Evolutionary conservation across 2,329 filamentous ascomycete genomes (phyloP), one percentile per base, ranked within the genome.

Genomic region (Cadophora luteo-olivacea): DNA sequence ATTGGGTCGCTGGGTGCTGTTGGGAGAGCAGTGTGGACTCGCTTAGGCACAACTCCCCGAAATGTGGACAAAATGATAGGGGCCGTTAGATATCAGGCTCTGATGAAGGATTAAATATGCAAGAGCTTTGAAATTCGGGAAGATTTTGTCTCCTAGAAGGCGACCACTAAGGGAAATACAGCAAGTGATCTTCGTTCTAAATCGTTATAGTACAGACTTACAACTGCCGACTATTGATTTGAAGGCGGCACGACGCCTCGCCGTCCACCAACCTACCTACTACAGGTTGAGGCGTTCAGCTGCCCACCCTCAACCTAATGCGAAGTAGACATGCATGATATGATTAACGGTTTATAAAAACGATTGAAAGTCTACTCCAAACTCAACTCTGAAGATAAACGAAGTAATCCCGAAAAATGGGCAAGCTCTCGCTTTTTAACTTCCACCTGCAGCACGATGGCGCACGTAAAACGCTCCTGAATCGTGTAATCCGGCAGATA

Each of bases 371-470:
- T 16, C 12, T 41, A 41, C 38, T 41, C 8, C 38, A 41, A 41
- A 16, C 38, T 41, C 38, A 41, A 16, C 38, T 41, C 7, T 16
- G 5, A 6, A 11, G 8, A 12, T 12, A 7, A 11, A 14, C 38
- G 38, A 41, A 41, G 38, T 41, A 41, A 41, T 41, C 38, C 38
- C 38, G 38, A 41, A 41, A 16, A 36, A 7, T 41, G 38, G 14
- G 38, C 38, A 41, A 41, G 38, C 38, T 41, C 38, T 41, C 38
- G 14, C 38, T 12, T 12, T 54, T 54, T 19, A 33, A 54, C 5
- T 54, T n/a, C 51, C 51, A n/a, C 14, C 25, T 54, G 51, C 51
- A 58, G 54, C 19, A 48, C 33, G 55, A 45, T 24, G 33, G 33
- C 22, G 22, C 25, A 38, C 3, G 14, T 16, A 41, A 45, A 25